Conservation (phyloP, 73 alveolate species). For the Uronychia binucleata region DNA sequence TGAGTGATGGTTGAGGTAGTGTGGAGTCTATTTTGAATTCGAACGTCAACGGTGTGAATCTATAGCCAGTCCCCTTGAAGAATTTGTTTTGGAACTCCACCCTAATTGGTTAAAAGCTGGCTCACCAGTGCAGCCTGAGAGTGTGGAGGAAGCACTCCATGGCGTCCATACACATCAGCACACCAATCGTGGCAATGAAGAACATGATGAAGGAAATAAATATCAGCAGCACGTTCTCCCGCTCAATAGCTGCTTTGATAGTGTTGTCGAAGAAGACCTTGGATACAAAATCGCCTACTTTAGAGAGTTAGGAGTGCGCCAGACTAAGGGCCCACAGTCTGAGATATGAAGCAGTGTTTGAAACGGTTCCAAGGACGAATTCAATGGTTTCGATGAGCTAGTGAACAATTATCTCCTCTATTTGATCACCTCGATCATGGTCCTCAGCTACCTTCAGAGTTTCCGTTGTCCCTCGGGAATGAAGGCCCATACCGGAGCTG, state of each 20-base stretch:
- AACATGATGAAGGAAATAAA: conserved; percentile 59
- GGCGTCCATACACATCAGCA: conserved; percentile 84
- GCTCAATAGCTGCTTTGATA: background rate
- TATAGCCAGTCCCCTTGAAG: conserved; percentile 76
- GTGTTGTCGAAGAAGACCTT: conserved; percentile 75
- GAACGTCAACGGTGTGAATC: conserved; percentile 65
- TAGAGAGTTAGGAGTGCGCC: conserved; percentile 91
- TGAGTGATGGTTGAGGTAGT: conserved; percentile 7
- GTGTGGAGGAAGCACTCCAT: conserved; percentile 94
- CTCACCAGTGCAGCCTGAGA: conserved; percentile 90
- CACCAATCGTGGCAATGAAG: conserved; percentile 70
- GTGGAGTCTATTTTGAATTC: conserved; percentile 60
- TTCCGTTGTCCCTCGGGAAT: too few species aligned
- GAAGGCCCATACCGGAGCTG: too few species aligned
- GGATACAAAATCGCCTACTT: conserved; percentile 44
- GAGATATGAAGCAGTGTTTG: conserved; percentile 96
- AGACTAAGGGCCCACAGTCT: conserved; percentile 96
- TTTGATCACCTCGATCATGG: conserved; percentile 5
- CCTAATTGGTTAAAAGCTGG: background rate
- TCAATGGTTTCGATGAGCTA: conserved; percentile 92
- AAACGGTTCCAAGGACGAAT: conserved; percentile 90
- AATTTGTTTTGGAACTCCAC: conserved; percentile 90
- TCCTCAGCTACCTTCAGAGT: background rate
- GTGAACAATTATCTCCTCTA: conserved; percentile 48
- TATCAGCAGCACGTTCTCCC: conserved; percentile 26